Base-by-base conservation (phyloP, 805 yeast genomes). In the Spathaspora girioi region DNA sequence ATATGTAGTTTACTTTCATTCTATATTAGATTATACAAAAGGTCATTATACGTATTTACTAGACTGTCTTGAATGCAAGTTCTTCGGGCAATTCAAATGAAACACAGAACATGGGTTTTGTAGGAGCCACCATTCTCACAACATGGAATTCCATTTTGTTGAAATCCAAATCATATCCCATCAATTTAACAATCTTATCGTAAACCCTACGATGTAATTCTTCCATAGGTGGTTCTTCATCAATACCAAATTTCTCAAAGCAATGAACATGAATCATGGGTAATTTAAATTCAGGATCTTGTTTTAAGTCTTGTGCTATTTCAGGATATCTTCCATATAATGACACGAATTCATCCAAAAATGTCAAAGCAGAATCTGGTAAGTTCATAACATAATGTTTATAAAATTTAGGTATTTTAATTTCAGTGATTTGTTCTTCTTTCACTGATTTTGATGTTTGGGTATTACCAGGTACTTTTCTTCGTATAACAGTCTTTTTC, bases 91-190 rank as follows among this genome's bases (percentile, higher is more conserved):
- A 75, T 60, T 68, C 67, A 68, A 92, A 92, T 6, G 91, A 76
- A 3, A 90, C 87, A 69, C 97, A 90, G 65, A 81, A 92, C 99
- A 94, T 94, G 32, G 93, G 93, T 64, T 94, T 94, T 5, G 97
- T 89, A 3, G 99, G 99, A 0, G 99, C 93, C 7, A 94, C 99
- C 65, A 84, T 86, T 64, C 99, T 82, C 9, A 94, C 99, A 56
- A 86, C 71, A 62, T 93, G 98, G 68, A 93, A 87, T 0, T 69
- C 62, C 38, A 87, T 68, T 0, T 70, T 64, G 3, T 75, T 75
- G 12, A 82, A 70, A 0, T 82, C 78, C 8, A 82, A 68, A 0
- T 79, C 72, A 59, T 62, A 76, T 2, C 75, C 73, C 38, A 86
- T 65, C 15, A 77, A 66, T 4, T 71, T 58, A 3, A 82, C 69